Evolutionary conservation across 2,329 filamentous ascomycete genomes (phyloP).

Genomic region (Fusarium humuli): DNA sequence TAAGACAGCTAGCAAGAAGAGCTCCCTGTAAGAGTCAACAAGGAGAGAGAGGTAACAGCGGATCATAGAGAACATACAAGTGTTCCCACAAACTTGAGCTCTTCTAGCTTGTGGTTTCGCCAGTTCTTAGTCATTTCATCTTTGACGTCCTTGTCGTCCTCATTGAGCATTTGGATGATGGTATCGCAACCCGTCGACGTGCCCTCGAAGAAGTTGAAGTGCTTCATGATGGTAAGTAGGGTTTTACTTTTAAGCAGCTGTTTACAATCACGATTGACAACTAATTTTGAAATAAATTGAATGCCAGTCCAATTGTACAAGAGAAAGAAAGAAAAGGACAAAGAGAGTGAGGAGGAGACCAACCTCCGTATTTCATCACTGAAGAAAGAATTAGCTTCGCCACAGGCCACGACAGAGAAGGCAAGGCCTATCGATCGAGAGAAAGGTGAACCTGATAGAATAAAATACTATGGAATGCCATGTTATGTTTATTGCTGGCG

Average conservation of each 20-base stretch:
- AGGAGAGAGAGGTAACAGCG: too few relatives aligned
- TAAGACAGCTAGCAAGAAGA: conserved; percentile 20
- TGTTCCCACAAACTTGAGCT: conserved; percentile 22
- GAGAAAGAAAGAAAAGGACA: not conserved
- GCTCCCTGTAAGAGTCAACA: not conserved
- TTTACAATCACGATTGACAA: too few relatives aligned
- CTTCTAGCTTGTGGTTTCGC: conserved; percentile 14
- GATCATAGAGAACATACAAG: not conserved
- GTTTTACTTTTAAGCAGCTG: not conserved
- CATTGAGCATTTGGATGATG: conserved; percentile 19
- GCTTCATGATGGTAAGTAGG: not conserved
- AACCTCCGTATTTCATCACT: not conserved
- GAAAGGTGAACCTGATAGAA: not conserved
- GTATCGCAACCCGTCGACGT: conserved; percentile 9
- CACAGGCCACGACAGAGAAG: not conserved
- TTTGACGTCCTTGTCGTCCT: not conserved
- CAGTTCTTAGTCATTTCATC: conserved; percentile 24
- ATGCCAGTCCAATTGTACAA: not conserved
- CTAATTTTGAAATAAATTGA: too few relatives aligned
- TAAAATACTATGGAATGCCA: not conserved
- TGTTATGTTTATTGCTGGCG: not conserved
- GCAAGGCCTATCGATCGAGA: not conserved
- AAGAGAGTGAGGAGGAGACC: too few relatives aligned
- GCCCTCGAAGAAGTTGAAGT: conserved; percentile 2
- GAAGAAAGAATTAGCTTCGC: not conserved